Conservation (phyloP, 305 asterid genomes). For the Fraxinus sp. region DNA sequence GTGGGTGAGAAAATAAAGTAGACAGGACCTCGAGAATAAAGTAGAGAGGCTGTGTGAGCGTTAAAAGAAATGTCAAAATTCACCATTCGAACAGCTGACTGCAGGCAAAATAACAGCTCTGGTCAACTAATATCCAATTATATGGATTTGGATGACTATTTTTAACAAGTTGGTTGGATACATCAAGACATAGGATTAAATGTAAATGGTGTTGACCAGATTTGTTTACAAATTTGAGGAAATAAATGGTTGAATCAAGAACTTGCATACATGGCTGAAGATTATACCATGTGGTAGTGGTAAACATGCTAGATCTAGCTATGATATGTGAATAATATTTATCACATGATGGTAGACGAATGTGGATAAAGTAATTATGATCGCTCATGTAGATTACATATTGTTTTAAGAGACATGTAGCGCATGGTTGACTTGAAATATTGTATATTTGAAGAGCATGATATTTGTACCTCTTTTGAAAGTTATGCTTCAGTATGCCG, state of each 20-base stretch:
- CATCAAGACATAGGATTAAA: no score
- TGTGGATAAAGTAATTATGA: background rate
- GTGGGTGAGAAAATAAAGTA: no score
- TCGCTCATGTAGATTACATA: background rate
- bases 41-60: no score
- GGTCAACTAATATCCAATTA: no score
- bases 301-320: background rate
- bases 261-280: background rate
- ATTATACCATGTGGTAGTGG: background rate
- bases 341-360: background rate
- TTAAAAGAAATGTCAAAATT: no score
- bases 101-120: no score
- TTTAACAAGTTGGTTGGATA: background rate
- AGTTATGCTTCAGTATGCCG: background rate
- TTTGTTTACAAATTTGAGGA: no score
- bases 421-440: background rate
- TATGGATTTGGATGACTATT: background rate
- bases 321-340: background rate
- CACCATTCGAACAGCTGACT: no score
- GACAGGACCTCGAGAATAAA: no score
- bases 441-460: background rate
- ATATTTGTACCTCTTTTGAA: background rate
- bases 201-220: no score
- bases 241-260: background rate
- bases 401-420: background rate